These are phyloP conservation scores for Geosmithia putterillii DNA, from an alignment of 2,329 filamentous ascomycete genomes.

Conservation along the genomic window DNA sequence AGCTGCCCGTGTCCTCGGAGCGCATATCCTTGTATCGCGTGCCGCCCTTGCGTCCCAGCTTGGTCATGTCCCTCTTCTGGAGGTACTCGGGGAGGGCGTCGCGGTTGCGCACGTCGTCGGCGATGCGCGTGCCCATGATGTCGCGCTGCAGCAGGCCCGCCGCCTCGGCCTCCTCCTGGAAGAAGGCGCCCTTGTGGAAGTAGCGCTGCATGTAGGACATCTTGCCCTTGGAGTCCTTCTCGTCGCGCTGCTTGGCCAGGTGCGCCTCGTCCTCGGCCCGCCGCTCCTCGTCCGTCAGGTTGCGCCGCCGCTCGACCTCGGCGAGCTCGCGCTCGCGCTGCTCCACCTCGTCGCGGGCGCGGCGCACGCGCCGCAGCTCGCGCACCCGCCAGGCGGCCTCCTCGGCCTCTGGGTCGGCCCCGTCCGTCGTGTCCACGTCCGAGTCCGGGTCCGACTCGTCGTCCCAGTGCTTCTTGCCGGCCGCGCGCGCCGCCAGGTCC, in stretches of 20 bases:
- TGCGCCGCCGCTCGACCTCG: conserved; percentile 77
- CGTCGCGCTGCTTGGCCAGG: conserved; percentile 66
- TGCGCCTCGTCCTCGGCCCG: conserved; percentile 72
- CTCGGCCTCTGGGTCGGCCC: conserved; percentile 75
- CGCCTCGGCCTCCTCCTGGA: conserved; percentile 65
- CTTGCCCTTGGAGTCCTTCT: conserved; percentile 66
- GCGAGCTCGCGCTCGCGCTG: conserved; percentile 72
- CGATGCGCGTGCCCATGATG: conserved; percentile 73
- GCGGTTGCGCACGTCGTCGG: conserved; percentile 72
- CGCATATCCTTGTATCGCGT: conserved; percentile 84
- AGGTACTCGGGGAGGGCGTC: conserved; percentile 82
- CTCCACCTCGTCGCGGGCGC: conserved; percentile 77
- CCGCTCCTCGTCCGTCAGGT: conserved; percentile 77
- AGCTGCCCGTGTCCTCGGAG: conserved; percentile 80
- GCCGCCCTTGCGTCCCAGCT: conserved; percentile 81
- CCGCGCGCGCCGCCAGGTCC: conserved; percentile 61
- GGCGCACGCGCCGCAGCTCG: conserved; percentile 78
- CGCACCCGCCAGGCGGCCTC: conserved; percentile 87
- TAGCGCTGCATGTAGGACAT: conserved; percentile 92
- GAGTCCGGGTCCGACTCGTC: conserved; percentile 57
- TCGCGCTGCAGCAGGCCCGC: conserved; percentile 70
- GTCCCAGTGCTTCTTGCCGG: conserved; percentile 80
- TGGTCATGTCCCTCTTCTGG: conserved; percentile 87
- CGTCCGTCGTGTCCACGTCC: conserved; percentile 83
- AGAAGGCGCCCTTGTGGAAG: conserved; percentile 94